Evolutionary conservation across 176 grass and related monocot species (phyloP).

Genomic region (Triticum monococcum): DNA sequence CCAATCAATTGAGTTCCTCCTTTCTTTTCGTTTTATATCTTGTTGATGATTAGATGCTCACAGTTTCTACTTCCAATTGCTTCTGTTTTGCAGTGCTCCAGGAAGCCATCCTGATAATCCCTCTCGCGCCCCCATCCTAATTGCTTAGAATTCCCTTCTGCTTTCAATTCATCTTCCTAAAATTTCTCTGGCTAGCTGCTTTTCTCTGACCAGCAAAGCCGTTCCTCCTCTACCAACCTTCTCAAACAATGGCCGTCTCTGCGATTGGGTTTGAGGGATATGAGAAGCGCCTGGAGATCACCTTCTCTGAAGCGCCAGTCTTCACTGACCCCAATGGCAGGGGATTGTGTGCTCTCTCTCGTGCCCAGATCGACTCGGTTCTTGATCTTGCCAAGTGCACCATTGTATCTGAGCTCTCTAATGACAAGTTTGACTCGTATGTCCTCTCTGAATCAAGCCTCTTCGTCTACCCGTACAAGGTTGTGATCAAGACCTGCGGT

Average conservation of each 20-base stretch:
- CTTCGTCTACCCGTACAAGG: constrained; percentile 57
- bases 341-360: constrained; percentile 45
- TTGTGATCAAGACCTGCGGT: constrained; percentile 69
- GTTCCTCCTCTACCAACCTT: background rate
- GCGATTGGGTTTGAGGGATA: constrained; percentile 67
- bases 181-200: constrained; percentile 51
- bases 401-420: constrained; percentile 57
- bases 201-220: constrained; percentile 20
- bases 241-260: constrained; percentile 45
- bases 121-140: background rate
- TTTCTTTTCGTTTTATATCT: background rate
- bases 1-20: background rate
- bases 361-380: constrained; percentile 57
- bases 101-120: constrained; percentile 68
- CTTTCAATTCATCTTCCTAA: background rate
- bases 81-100: constrained; percentile 53
- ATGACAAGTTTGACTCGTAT: constrained; percentile 47
- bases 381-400: constrained; percentile 59
- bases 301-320: constrained; percentile 51
- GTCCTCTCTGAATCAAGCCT: constrained; percentile 67
- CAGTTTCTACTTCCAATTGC: background rate
- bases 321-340: constrained; percentile 53
- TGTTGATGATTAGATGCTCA: constrained; percentile 30
- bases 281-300: constrained; percentile 69
- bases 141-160: constrained; percentile 21